These are phyloP conservation scores for Parsonsia alboflavescens DNA, from an alignment of 257 asterid species.

Conservation along the genomic window DNA sequence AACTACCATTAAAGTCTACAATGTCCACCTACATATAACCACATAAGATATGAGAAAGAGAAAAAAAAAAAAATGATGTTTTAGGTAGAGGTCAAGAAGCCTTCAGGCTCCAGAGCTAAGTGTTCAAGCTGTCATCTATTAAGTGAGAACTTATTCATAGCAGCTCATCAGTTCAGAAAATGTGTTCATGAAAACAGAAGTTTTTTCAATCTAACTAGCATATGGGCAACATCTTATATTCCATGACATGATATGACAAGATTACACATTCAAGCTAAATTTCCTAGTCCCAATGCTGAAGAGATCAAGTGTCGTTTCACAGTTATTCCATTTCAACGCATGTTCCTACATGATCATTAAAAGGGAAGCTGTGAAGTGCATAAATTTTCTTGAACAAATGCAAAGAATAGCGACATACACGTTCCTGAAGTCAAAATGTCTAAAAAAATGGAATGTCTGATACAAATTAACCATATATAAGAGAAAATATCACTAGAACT, in stretches of 20 bases:
- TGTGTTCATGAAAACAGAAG: background rate
- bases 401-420: background rate
- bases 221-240: background rate
- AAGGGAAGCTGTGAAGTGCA: background rate
- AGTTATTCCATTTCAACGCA: background rate
- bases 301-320: background rate
- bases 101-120: slow-evolving; percentile 1
- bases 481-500: background rate
- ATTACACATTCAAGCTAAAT: too few species aligned
- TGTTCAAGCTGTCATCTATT: background rate
- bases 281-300: background rate
- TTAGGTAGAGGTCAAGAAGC: background rate
- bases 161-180: background rate
- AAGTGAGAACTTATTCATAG: background rate
- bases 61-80: background rate
- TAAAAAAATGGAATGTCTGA: background rate
- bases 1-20: slow-evolving; percentile 96
- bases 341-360: background rate
- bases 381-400: background rate
- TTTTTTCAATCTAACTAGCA: background rate
- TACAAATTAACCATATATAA: background rate
- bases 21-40: slow-evolving; percentile 67
- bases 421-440: background rate
- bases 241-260: background rate
- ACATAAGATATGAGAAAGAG: slow-evolving; percentile 12